These are phyloP conservation scores for Linum lewisii DNA, from an alignment of 345 rosid species.

Conservation along the genomic window DNA sequence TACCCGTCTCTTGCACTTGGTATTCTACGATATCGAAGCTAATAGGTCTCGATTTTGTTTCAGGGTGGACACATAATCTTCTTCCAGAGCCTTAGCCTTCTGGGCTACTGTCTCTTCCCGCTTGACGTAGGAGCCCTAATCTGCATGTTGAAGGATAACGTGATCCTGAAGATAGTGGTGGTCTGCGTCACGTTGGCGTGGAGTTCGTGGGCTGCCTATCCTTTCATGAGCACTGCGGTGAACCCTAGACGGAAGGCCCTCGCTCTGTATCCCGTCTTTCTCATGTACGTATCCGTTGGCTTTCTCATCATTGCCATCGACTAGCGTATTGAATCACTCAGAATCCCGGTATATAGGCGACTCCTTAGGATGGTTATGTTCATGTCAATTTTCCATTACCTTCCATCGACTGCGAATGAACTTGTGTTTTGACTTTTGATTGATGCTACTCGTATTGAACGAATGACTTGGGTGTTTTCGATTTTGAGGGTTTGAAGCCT, in stretches of 20 bases:
- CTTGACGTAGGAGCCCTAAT: conserved; percentile 72
- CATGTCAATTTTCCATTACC: not conserved
- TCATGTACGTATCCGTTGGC: conserved; percentile 94
- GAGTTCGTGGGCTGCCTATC: conserved; percentile 97
- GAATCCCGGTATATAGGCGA: not conserved
- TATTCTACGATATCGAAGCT: not conserved
- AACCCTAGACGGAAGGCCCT: conserved; percentile 83
- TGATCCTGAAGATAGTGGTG: conserved; percentile 53
- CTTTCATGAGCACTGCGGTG: conserved; percentile 90
- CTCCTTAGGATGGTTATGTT: not conserved
- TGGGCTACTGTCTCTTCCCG: conserved; percentile 83
- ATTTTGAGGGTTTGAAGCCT: not conserved
- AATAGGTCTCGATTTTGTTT: not conserved
- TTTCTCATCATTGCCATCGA: conserved; percentile 89
- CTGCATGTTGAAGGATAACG: conserved; percentile 75
- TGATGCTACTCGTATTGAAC: not conserved
- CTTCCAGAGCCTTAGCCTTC: conserved; percentile 77
- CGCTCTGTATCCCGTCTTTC: conserved; percentile 85
- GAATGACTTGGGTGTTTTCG: too few species aligned
- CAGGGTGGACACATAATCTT: conserved; percentile 91
- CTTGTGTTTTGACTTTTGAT: not conserved
- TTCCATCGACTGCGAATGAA: not conserved
- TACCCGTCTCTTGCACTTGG: too few species aligned
- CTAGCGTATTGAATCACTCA: conserved; percentile 9
- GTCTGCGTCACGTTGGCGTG: conserved; percentile 70